Conservation (phyloP, 495 filamentous ascomycete genomes). For the Baudoinia panamericana region DNA sequence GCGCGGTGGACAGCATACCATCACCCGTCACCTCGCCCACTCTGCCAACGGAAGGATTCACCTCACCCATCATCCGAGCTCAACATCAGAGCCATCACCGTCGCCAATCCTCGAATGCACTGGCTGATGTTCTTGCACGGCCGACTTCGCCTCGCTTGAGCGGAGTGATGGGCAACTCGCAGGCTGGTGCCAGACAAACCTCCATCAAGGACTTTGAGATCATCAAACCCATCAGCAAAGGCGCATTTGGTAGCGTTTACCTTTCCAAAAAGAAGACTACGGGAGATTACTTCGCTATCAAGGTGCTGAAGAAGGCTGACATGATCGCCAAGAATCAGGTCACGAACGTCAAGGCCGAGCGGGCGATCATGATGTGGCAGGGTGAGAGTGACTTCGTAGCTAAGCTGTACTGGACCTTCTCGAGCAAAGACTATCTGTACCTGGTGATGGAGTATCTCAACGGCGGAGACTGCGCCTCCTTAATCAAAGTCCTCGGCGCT, state of each 20-base stretch:
- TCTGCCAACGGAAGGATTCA: slow-evolving; percentile 65
- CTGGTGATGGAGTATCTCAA: slow-evolving; percentile 99
- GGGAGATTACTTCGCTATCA: slow-evolving; percentile 96
- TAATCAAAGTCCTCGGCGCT: slow-evolving; percentile 84
- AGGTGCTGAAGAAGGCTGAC: slow-evolving; percentile 95
- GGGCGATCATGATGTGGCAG: slow-evolving; percentile 99
- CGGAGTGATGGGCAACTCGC: slow-evolving; percentile 44
- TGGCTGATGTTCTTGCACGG: slow-evolving; percentile 47
- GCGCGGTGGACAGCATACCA: slow-evolving; percentile 52
- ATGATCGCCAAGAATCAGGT: slow-evolving; percentile 99
- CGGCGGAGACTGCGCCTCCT: slow-evolving; percentile 88
- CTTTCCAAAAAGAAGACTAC: slow-evolving; percentile 96
- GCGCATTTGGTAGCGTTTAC: slow-evolving; percentile 96
- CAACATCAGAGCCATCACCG: slow-evolving; percentile 55
- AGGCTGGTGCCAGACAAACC: slow-evolving; percentile 71
- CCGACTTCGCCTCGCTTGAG: slow-evolving; percentile 71
- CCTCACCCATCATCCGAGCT: slow-evolving; percentile 47
- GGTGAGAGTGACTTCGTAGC: slow-evolving; percentile 98
- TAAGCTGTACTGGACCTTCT: slow-evolving; percentile 98
- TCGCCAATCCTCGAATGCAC: slow-evolving; percentile 79
- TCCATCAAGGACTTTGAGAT: slow-evolving; percentile 99
- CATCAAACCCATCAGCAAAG: slow-evolving; percentile 98
- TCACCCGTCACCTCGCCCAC: slow-evolving; percentile 86
- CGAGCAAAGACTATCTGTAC: slow-evolving; percentile 97
- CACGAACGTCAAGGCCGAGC: slow-evolving; percentile 95